phyloP scores from a whole-genome alignment of 257 asterid species.

The Eucommia ulmoides region DNA sequence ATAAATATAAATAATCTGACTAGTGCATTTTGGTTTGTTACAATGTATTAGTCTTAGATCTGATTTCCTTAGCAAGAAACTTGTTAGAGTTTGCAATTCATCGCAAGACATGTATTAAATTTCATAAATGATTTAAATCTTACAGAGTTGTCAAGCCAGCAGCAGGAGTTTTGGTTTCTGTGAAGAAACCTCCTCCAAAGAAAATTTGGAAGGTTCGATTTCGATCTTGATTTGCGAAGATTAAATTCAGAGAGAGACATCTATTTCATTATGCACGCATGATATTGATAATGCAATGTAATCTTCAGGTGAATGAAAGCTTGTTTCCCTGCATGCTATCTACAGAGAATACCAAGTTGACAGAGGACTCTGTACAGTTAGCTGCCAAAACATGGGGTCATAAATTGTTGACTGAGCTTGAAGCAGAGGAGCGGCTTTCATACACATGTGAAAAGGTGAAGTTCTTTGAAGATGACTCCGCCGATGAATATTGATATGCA shows the following conservation, averaged over 20 bases:
- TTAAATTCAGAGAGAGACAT: no score
- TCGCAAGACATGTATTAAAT: slow-evolving; percentile 6
- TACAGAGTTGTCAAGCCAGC: slow-evolving; percentile 83
- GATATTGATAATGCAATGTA: no score
- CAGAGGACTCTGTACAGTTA: slow-evolving; percentile 82
- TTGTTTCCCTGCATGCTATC: slow-evolving; percentile 78
- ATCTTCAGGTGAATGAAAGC: slow-evolving; percentile 70
- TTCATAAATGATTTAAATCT: slow-evolving; percentile 20
- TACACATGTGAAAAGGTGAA: slow-evolving; percentile 95
- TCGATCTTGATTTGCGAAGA: slow-evolving; percentile 8
- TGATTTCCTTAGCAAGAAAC: no score
- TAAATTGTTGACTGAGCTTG: slow-evolving; percentile 83
- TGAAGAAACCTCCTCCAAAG: slow-evolving; percentile 72
- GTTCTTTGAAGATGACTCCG: slow-evolving; percentile 10
- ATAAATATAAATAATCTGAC: no score
- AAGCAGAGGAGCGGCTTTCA: slow-evolving; percentile 93
- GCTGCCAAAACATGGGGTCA: slow-evolving; percentile 88
- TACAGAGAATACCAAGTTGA: slow-evolving; percentile 52
- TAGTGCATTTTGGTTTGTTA: no score
- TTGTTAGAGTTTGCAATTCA: no score
- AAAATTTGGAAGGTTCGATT: slow-evolving; percentile 86
- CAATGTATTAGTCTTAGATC: no score
- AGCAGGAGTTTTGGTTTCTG: slow-evolving; percentile 84
- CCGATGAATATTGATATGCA: slow-evolving; percentile 2
- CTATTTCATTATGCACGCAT: no score